Percentiles rank a stretch among this genome's conserved stretches.
phyloP scores from a whole-genome alignment of 1,139 yeast species.

The Zygosaccharomyces pseudobailii region DNA sequence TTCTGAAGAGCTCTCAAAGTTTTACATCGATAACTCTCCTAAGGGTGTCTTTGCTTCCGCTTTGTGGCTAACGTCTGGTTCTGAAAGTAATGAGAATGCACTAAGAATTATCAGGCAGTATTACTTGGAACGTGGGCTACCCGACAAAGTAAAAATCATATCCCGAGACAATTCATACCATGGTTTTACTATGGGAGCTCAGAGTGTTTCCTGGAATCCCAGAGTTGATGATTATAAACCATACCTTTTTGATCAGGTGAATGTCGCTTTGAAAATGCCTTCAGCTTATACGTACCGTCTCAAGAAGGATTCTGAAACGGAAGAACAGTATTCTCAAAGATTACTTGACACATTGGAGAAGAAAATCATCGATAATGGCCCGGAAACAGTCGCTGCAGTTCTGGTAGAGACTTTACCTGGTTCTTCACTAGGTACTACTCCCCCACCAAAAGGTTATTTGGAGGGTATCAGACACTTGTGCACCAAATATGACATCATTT shows the following conservation, averaged over 20 bases:
- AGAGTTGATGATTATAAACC: conserved; percentile 8
- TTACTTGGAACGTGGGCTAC: conserved; percentile 47
- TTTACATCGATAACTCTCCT: conserved; percentile 52
- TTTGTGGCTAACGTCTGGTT: conserved; percentile 49
- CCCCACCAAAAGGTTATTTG: conserved; percentile 55
- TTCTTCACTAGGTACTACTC: conserved; percentile 52
- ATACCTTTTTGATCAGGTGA: conserved; percentile 37
- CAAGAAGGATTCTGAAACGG: conserved; percentile 43
- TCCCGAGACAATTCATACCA: conserved; percentile 54
- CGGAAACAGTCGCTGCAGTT: conserved; percentile 50
- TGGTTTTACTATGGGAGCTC: conserved; percentile 53
- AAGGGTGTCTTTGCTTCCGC: conserved; percentile 51
- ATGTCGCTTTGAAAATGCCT: conserved; percentile 33
- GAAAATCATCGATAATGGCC: conserved; percentile 45
- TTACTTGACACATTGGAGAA: conserved; percentile 47
- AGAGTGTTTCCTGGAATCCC: conserved; percentile 44
- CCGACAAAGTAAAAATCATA: conserved; percentile 46
- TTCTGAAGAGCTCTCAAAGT: conserved; percentile 48
- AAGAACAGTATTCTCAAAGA: conserved; percentile 45
- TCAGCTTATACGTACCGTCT: conserved; percentile 47
- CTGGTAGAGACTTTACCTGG: conserved; percentile 56
- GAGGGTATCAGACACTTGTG: conserved; percentile 50
- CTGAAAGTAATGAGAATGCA: conserved; percentile 59
- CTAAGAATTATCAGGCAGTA: conserved; percentile 54
- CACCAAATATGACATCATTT: conserved; percentile 53